Evolutionary conservation across 2,329 filamentous ascomycete genomes (phyloP).

Genomic region (Exophiala calicioides): DNA sequence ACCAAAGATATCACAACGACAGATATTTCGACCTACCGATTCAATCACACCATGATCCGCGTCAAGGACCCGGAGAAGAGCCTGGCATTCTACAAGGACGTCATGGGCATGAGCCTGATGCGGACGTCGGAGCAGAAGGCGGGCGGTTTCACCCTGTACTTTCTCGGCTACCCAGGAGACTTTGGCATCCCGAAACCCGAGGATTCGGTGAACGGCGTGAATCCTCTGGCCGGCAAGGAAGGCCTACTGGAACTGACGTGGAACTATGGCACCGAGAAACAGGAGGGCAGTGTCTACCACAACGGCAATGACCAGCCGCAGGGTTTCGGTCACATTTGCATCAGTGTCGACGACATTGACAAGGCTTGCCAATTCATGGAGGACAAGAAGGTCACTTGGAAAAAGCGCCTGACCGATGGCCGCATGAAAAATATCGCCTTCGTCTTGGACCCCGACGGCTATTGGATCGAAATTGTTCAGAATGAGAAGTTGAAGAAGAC

Average conservation of each 20-base stretch:
- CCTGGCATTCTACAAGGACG: constrained; percentile 78
- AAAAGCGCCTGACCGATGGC: constrained; percentile 91
- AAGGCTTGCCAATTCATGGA: constrained; percentile 87
- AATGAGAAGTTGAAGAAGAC: constrained; percentile 44
- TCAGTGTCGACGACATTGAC: constrained; percentile 85
- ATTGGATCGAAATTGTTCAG: constrained; percentile 76
- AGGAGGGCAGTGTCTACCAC: constrained; percentile 82
- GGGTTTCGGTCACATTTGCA: constrained; percentile 89
- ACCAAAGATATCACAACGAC: constrained; percentile 72
- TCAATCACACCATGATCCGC: constrained; percentile 75
- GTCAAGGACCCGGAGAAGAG: constrained; percentile 79
- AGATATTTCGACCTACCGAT: constrained; percentile 71
- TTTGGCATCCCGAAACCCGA: constrained; percentile 56
- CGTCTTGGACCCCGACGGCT: constrained; percentile 71
- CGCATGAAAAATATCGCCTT: constrained; percentile 93
- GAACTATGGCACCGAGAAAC: constrained; percentile 74
- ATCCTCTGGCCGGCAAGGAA: constrained; percentile 67
- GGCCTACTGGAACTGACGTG: constrained; percentile 89
- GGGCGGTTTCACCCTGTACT: constrained; percentile 85
- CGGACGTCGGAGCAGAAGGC: constrained; percentile 69
- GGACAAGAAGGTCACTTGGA: constrained; percentile 78
- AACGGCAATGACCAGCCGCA: constrained; percentile 89
- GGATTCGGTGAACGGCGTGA: constrained; percentile 54
- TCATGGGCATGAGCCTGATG: constrained; percentile 83
- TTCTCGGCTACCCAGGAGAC: constrained; percentile 73